Base-by-base conservation (phyloP, 352 stramenopile genomes). In the Phytophthora litchii region DNA sequence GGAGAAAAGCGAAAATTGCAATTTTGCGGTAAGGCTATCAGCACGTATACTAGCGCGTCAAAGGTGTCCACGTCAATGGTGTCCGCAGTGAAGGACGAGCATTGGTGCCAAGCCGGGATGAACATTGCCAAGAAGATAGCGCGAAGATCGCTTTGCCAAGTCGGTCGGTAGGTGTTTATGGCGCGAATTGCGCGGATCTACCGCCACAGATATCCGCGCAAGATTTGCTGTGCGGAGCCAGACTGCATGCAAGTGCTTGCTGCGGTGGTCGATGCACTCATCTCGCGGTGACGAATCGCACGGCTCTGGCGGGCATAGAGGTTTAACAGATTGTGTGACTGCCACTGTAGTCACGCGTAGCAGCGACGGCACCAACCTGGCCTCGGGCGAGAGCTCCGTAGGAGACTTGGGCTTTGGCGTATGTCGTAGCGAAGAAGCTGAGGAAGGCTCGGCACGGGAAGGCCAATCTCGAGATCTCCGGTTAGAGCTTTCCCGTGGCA, bases 291-390 rank as follows among this genome's bases (percentile, higher is more conserved):
- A 43, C 56, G n/a, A 17, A 23, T 23, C 31, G 36, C 56, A 25
- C 49, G 43, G 40, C 48, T 64, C 6, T 64, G 31, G 7, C 12
- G 10, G 23, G 9, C 34, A 64, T 58, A 58, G 56, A 64, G 55
- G 38, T 44, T 64, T 53, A 42, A 52, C 45, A 7, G 48, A 50
- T 61, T 66, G 58, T 66, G 50, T 61, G 49, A 61, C 25, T 54
- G 49, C 50, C 54, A 66, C 58, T 61, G 50, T 66, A 55, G 58
- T 66, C 58, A 66, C 50, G 47, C 36, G 31, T 41, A 58, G 55
- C 20, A 58, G 31, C 37, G 16, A 46, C 21, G 9, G 10, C 29
- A 34, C 17, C 44, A 36, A 21, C 0, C 29, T 34, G 29, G 23
- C 5, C 29, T 7, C 4, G 29, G 14, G 6, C 1, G 11, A 34